Base-by-base conservation (phyloP, 768 basidiomycete species). In the Termitomyces titanicus region DNA sequence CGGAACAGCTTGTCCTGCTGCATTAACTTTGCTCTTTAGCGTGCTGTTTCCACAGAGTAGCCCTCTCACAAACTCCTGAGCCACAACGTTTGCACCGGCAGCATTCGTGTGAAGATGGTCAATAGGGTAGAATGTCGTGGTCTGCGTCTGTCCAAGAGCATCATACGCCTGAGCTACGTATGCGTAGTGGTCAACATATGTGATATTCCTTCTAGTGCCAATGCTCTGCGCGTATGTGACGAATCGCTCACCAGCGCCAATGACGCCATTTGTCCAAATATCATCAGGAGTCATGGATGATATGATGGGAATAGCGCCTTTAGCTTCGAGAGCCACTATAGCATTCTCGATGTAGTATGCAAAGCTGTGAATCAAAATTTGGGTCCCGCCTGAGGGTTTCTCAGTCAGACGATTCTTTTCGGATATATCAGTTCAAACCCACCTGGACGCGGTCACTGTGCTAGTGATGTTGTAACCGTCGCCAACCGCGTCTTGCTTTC, bases 271-370 rank as follows among this genome's bases (percentile, higher is more conserved):
- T 2, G 67, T 53, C 76, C 76, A 81, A 31, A 69, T 68, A 61
- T 80, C 76, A 57, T 72, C 66, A 4, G 80, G 79, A 5, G 80
- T 80, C 58, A 76, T 75, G 3, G 77, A 74, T 9, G 76, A 76
- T 11, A 80, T 66, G 52, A 81, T 79, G 29, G 74, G 72, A 29
- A 71, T 77, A 25, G 72, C 77, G 11, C 79, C 79, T 62, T 80
- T 79, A 1, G 76, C 68, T 59, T 74, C 67, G 44, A 79, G 61
- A 11, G 72, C 58, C 33, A 66, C 71, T 43, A 75, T 70, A 0
- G 77, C 77, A 54, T 77, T 74, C 57, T 76, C 68, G 47, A 79
- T 71, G 55, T 79, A 80, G 62, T 62, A 78, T 18, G 71, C 72
- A 69, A 76, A 80, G 2, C 74, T 77, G 56, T 77, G 76, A 25